phyloP scores from a whole-genome alignment of 129 eudicot species.

The Solidago caesia region DNA sequence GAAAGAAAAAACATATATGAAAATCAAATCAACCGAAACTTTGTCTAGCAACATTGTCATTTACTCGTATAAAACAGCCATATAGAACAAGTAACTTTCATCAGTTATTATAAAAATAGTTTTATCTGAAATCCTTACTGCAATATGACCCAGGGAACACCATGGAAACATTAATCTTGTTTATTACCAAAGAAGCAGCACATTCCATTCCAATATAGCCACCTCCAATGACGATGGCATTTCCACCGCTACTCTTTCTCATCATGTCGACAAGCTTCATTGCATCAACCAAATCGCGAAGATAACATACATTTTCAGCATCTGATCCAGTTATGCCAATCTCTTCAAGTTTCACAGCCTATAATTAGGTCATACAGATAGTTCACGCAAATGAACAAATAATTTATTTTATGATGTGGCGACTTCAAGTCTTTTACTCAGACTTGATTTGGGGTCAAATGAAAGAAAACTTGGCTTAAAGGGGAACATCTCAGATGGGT shows the following conservation, averaged over 20 bases:
- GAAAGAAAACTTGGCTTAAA: no score
- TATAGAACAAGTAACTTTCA: not conserved
- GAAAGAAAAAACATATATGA: not conserved
- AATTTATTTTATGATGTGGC: not conserved
- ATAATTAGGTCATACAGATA: conserved; percentile 18
- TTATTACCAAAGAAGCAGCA: conserved; percentile 88
- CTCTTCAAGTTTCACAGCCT: conserved; percentile 95
- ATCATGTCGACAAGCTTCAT: conserved; percentile 65
- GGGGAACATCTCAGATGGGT: no score
- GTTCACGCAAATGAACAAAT: conserved; percentile 7
- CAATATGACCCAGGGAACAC: conserved; percentile 85
- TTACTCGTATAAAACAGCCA: not conserved
- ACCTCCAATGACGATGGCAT: conserved; percentile 92
- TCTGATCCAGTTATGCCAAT: conserved; percentile 77
- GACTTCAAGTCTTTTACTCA: not conserved
- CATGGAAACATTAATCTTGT: conserved; percentile 83
- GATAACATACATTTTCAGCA: conserved; percentile 88
- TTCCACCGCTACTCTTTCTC: conserved; percentile 60
- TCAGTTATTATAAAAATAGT: not conserved
- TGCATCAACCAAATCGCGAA: conserved; percentile 87
- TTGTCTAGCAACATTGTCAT: not conserved
- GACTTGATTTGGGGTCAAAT: not conserved
- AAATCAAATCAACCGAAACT: not conserved
- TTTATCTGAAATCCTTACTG: conserved; percentile 48
- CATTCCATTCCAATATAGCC: conserved; percentile 99